Conservation (phyloP, 2,329 filamentous ascomycete species). For the Ascosphaera apis region DNA sequence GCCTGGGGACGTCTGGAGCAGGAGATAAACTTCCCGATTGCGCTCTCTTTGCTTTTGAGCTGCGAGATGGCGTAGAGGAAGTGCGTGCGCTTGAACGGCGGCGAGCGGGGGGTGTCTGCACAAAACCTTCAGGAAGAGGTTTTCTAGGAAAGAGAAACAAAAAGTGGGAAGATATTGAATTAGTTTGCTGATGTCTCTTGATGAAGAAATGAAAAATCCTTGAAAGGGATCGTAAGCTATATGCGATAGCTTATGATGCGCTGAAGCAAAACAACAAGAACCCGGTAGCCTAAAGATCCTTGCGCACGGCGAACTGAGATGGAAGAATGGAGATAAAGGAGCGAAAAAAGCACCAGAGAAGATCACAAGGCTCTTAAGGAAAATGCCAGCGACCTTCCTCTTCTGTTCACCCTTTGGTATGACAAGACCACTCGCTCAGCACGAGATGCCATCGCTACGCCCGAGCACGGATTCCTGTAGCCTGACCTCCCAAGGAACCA, state of each 20-base stretch:
- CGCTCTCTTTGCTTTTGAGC: not conserved
- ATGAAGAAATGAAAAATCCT: not conserved
- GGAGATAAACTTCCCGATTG: not conserved
- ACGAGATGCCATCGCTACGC: too few relatives aligned
- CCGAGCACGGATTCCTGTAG: too few relatives aligned
- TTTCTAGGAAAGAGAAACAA: conserved; percentile 18
- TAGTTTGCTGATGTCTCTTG: too few relatives aligned
- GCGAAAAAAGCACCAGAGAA: too few relatives aligned
- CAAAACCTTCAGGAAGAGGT: conserved; percentile 26
- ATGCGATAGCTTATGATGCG: not conserved
- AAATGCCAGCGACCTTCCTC: too few relatives aligned
- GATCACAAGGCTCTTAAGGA: too few relatives aligned
- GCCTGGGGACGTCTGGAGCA: not conserved
- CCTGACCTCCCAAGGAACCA: too few relatives aligned
- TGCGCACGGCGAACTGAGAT: not conserved
- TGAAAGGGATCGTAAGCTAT: not conserved
- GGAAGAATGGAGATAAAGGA: too few relatives aligned
- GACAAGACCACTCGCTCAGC: too few relatives aligned
- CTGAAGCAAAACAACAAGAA: not conserved
- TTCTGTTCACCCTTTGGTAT: too few relatives aligned
- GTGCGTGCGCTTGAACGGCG: conserved; percentile 18
- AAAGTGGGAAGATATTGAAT: conserved; percentile 1
- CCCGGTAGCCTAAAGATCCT: not conserved
- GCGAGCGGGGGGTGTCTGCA: conserved; percentile 27
- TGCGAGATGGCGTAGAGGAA: not conserved